Conservation (phyloP, 768 basidiomycete genomes). For the Kwoniella sp. region DNA sequence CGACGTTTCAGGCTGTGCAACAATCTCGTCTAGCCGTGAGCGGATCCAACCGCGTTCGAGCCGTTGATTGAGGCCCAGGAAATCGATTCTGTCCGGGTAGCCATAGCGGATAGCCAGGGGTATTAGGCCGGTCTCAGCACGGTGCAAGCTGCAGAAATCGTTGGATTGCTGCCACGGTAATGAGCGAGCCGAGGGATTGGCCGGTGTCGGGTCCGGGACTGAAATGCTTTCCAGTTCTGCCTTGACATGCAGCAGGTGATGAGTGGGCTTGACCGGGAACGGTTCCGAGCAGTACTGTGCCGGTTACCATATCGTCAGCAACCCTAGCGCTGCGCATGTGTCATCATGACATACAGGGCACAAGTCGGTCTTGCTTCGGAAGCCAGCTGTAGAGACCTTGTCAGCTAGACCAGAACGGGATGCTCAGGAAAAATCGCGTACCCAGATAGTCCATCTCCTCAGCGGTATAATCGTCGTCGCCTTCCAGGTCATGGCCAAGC, state of each 20-base stretch:
- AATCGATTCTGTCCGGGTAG: slow-evolving; percentile 38
- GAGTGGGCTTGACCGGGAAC: slow-evolving; percentile 7
- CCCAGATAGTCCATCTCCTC: slow-evolving; percentile 14
- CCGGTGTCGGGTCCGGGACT: not conserved
- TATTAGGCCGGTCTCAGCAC: slow-evolving; percentile 31
- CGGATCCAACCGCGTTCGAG: slow-evolving; percentile 22
- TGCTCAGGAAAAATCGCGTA: not conserved
- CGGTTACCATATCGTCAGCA: not conserved
- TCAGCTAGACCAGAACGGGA: not conserved
- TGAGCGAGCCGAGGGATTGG: slow-evolving; percentile 13
- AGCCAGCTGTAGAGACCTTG: not conserved
- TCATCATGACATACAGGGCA: slow-evolving; percentile 13
- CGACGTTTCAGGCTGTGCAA: slow-evolving; percentile 23
- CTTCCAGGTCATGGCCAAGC: slow-evolving; percentile 2
- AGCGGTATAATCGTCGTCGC: not conserved
- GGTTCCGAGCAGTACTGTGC: slow-evolving; percentile 15
- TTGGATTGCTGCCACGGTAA: slow-evolving; percentile 23
- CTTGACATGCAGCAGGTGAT: not conserved
- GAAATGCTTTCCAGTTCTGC: not conserved
- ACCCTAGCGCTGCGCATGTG: too few relatives aligned
- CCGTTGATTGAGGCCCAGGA: slow-evolving; percentile 8
- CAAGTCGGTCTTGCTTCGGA: not conserved
- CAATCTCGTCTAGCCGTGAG: slow-evolving; percentile 13
- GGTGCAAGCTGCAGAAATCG: slow-evolving; percentile 38
- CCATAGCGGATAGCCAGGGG: slow-evolving; percentile 34